Evolutionary conservation across 495 filamentous ascomycete species (phyloP).

Genomic region (Neurospora sp.): DNA sequence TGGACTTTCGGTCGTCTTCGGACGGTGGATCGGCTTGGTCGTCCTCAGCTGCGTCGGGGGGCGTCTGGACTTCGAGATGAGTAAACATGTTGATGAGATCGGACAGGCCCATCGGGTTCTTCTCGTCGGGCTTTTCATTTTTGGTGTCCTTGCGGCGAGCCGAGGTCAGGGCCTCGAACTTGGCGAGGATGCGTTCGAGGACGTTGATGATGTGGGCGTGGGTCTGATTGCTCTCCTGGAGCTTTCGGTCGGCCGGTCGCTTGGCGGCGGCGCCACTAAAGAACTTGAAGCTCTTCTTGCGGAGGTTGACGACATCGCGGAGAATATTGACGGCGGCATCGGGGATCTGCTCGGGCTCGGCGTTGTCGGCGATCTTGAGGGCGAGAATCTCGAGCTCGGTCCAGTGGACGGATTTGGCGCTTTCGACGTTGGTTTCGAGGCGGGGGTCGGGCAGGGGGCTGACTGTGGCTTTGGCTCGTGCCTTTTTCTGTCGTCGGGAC

Average conservation of each 20-base stretch:
- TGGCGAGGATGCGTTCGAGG: conserved; percentile 15
- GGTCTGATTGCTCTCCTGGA: conserved; percentile 12
- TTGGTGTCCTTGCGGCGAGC: background rate
- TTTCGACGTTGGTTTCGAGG: background rate
- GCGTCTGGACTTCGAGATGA: conserved; percentile 12
- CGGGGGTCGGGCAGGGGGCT: background rate
- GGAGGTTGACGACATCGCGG: conserved; percentile 17
- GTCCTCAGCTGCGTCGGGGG: background rate
- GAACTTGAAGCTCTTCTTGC: conserved; percentile 18
- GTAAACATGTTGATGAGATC: conserved; percentile 22
- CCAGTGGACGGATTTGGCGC: conserved; percentile 10
- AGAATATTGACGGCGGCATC: conserved; percentile 14
- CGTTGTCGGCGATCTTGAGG: conserved; percentile 10
- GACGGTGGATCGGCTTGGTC: conserved; percentile 1
- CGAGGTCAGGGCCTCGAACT: conserved; percentile 9
- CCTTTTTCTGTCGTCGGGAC: conserved; percentile 1
- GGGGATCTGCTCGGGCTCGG: conserved; percentile 15
- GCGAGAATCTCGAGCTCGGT: conserved; percentile 14
- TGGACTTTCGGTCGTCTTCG: background rate
- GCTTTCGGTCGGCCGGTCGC: conserved; percentile 4
- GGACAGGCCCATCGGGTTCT: background rate
- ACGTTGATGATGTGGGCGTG: conserved; percentile 19
- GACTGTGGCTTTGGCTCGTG: conserved; percentile 2
- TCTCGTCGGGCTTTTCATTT: background rate
- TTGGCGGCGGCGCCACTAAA: conserved; percentile 7